Evolutionary conservation across 2,329 filamentous ascomycete species (phyloP), one percentile per base, ranked within the genome.

Genomic region (Fusarium keratoplasticum): DNA sequence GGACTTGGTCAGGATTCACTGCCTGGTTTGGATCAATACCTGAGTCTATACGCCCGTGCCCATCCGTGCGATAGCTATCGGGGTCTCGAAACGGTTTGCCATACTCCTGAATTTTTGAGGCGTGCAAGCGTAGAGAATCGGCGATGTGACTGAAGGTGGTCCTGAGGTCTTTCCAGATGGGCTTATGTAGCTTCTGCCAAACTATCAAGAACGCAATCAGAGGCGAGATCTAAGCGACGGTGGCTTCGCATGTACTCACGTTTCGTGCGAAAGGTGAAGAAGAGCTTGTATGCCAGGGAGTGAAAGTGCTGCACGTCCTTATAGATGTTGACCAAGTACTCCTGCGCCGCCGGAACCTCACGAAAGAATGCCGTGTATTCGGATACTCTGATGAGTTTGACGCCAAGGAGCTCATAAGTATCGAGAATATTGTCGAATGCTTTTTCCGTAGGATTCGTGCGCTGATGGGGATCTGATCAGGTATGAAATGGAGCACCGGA

Each of bases 241-340:
- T 38, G 5, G 8, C 2, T 40, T 40, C 2, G 4, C 6, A 40
- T 3, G 1, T 10, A 47, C 57, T 60, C 16, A 60, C 57, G 36
- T 22, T 60, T 60, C 2, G 22, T 8, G 11, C 22, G 22, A n/a
- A 58, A 38, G 35, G 35, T 38, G 16, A 58, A 61, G 29, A 61
- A 61, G 4, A 61, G 58, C 20, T 47, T 47, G 4, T 61, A 61
- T 2, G 58, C 58, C 40, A 33, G 4, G 7, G 38, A 47, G 13
- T 61, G 58, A 20, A 61, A 61, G 6, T 8, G 6, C 16, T 47
- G 40, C 7, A 61, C 16, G 14, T 61, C 58, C 22, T 27, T 31
- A 10, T 61, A 61, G 20, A 47, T 61, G 20, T 61, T 61, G 9
- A 33, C 38, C 40, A 61, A 25, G 16, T 13, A 61, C 27, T 61